Evolutionary conservation across 2,329 filamentous ascomycete genomes (phyloP).

Genomic region (Hortaea werneckii): DNA sequence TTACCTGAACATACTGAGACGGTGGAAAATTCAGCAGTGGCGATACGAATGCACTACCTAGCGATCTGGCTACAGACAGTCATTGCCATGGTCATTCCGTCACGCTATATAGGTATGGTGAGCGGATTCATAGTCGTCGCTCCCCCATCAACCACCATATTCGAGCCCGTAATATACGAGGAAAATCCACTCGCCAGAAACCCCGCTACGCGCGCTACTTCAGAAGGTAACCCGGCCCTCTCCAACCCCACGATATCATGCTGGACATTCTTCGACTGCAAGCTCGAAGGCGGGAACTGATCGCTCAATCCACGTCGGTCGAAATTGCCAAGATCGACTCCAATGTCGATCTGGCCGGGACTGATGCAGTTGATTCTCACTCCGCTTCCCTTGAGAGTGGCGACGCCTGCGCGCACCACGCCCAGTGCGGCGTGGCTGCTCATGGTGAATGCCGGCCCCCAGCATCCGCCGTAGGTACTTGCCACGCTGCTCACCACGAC

Average conservation of each 20-base stretch:
- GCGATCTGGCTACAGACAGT: too few species aligned
- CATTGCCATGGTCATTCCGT: too few species aligned
- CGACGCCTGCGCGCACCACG: conserved; percentile 49
- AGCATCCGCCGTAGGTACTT: conserved; percentile 47
- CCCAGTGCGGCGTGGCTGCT: conserved; percentile 50
- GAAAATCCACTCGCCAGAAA: conserved; percentile 55
- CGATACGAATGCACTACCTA: too few species aligned
- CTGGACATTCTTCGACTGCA: conserved; percentile 44
- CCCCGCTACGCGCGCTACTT: conserved; percentile 51
- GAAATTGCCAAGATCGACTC: conserved; percentile 38
- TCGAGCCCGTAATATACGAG: conserved; percentile 52
- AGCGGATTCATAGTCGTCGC: conserved; percentile 31
- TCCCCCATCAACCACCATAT: conserved; percentile 53
- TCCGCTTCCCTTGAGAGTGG: conserved; percentile 47
- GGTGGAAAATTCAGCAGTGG: too few species aligned
- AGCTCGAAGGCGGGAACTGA: conserved; percentile 45
- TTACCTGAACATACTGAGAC: too few species aligned
- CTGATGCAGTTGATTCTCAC: conserved; percentile 49
- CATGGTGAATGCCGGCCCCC: conserved; percentile 54
- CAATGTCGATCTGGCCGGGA: conserved; percentile 38
- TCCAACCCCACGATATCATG: conserved; percentile 47
- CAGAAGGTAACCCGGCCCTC: conserved; percentile 46
- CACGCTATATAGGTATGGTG: conserved; percentile 17
- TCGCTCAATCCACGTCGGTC: conserved; percentile 41
- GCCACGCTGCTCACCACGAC: conserved; percentile 50